Base-by-base conservation (phyloP, 2,329 filamentous ascomycete species). In the Penicillium sp. region DNA sequence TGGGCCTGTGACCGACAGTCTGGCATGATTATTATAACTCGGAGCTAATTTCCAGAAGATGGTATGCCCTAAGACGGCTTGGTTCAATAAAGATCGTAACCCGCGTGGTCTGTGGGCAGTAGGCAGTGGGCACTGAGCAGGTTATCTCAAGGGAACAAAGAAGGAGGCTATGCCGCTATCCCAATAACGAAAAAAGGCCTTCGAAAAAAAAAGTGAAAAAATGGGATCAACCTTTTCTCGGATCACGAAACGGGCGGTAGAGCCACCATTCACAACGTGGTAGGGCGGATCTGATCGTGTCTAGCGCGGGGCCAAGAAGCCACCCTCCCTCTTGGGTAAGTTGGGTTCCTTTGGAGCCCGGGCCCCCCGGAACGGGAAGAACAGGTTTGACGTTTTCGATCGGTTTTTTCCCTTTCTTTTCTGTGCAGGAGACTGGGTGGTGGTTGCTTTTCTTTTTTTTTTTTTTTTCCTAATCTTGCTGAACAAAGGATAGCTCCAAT, bases 231-330 rank as follows among this genome's bases (percentile, higher is more conserved):
- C 15, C 22, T 42, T 34, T 31, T n/a, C 54, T 56, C 59, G 52
- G 59, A 61, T 63, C 43, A 61, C 58, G 63, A 66, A 68, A 65
- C 50, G 61, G 62, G 65, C 58, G 65, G 63, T 66, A 59, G 62
- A 66, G 62, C 63, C 65, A 65, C 64, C 67, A 69, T 66, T 69
- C 60, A 68, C 63, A 69, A 69, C 67, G 67, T 69, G 67, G 67
- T 65, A 57, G 57, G 54, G 65, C 62, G 65, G 67, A 69, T 69
- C 67, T 67, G 64, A 69, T 69, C 66, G 58, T 63, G 59, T 57
- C 67, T 67, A 69, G 65, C 65, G 63, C 66, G 60, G 56, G 65
- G 62, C 62, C 60, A 64, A 61, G 62, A 63, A 58, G 22, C 58
- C 60, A 56, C 54, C 8, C 63, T 58, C 58, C 31, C 45, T 54